Evolutionary conservation across 306 rosid genomes (phyloP).

Genomic region (Trifolium dubium): DNA sequence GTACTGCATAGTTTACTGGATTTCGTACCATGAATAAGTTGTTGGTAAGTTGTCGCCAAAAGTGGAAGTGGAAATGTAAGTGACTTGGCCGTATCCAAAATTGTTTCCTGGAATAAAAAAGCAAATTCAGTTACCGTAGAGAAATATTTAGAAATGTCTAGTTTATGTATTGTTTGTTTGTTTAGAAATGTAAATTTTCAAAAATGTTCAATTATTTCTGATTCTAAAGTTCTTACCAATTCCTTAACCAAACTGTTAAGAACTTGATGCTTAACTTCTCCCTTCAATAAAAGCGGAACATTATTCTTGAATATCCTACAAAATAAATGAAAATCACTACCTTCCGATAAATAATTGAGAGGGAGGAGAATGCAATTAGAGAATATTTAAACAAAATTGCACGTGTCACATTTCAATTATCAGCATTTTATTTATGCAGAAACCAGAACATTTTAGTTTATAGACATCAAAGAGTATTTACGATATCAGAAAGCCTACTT

Average conservation of each 20-base stretch:
- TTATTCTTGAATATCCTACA: conserved; percentile 88
- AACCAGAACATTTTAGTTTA: conserved; percentile 17
- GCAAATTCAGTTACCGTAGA: conserved; percentile 29
- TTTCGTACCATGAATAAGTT: conserved; percentile 74
- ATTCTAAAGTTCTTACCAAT: conserved; percentile 66
- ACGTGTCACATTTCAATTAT: conserved; percentile 33
- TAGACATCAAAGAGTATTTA: conserved; percentile 25
- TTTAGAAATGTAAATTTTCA: no score
- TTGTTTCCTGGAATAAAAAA: conserved; percentile 60
- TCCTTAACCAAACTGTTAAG: conserved; percentile 50
- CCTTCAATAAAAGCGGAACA: conserved; percentile 70
- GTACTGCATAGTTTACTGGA: conserved; percentile 32
- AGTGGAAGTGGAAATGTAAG: conserved; percentile 87
- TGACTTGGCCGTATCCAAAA: conserved; percentile 80
- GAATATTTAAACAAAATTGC: conserved; percentile 8
- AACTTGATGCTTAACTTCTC: conserved; percentile 56
- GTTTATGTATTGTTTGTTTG: no score
- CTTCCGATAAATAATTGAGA: conserved; percentile 21
- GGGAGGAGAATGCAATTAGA: conserved; percentile 18
- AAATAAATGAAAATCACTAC: conserved; percentile 32
- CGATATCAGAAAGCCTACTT: conserved; percentile 4
- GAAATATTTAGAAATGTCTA: not conserved
- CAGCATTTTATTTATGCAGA: conserved; percentile 9
- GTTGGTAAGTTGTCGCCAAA: conserved; percentile 83
- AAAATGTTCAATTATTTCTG: not conserved